These are phyloP conservation scores for Phytophthora tentaculata DNA, from an alignment of 352 stramenopile species.

Conservation along the genomic window DNA sequence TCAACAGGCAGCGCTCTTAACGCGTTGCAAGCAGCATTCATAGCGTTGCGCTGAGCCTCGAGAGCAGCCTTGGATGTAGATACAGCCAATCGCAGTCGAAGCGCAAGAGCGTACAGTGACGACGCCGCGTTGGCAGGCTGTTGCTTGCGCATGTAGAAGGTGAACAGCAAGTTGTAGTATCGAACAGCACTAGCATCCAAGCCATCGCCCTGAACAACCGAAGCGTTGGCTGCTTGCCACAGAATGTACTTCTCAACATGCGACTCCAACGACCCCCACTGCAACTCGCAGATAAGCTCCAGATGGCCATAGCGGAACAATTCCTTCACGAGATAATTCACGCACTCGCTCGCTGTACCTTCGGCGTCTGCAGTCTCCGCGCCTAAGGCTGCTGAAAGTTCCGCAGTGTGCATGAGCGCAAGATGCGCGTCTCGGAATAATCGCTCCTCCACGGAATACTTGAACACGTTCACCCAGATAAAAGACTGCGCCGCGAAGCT, in stretches of 20 bases:
- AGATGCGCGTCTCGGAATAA: conserved; percentile 71
- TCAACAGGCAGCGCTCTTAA: conserved; percentile 47
- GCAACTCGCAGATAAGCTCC: conserved; percentile 76
- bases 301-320: conserved; percentile 68
- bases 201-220: conserved; percentile 41
- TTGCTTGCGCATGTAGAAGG: conserved; percentile 70
- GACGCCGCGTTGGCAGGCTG: conserved; percentile 68
- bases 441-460: conserved; percentile 73
- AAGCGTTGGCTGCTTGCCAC: conserved; percentile 77
- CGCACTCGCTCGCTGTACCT: conserved; percentile 67
- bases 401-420: conserved; percentile 73
- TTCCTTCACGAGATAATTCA: conserved; percentile 79
- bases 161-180: conserved; percentile 76
- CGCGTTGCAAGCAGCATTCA: conserved; percentile 56
- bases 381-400: conserved; percentile 39
- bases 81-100: conserved; percentile 53
- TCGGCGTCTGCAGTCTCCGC: conserved; percentile 22
- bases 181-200: conserved; percentile 56
- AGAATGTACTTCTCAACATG: conserved; percentile 77
- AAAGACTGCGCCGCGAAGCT: conserved; percentile 68
- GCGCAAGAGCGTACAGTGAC: conserved; percentile 61
- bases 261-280: conserved; percentile 63
- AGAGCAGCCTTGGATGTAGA: conserved; percentile 49
- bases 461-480: conserved; percentile 86
- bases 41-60: conserved; percentile 64